Base-by-base conservation (phyloP, 345 rosid species). In the Citrus reticulata region DNA sequence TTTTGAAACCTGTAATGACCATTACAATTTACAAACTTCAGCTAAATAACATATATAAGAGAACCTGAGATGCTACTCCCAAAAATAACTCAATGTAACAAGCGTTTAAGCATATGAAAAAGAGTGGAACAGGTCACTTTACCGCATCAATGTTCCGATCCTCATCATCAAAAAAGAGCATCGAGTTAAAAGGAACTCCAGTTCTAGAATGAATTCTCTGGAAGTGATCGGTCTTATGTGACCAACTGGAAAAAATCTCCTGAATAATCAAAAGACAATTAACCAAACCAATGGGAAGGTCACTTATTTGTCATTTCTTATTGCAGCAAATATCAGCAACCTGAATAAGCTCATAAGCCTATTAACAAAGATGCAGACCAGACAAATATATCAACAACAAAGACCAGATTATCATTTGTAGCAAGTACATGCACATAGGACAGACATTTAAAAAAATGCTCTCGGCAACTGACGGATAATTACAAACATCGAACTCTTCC, bases 111-210 rank as follows among this genome's bases (percentile, higher is more conserved):
- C 0, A 40, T 42, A 27, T n/a, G 27, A 32, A 49, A 60, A 60
- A 19, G 7, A 17, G 51, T 20, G 24, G 59, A 25, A 61, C 37
- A 63, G 25, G 11, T 10, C 29, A 42, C 27, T 69, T 80, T 81
- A 94, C 98, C 75, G 91, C 68, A 78, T 91, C 78, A 70, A 92
- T 90, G 83, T 93, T 94, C 85, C 93, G 84, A 62, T 90, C 86
- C 77, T 90, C 93, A 49, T 94, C 98, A 66, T 91, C 98, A 30
- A 90, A 94, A 83, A 94, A 94, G 68, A 94, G 94, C 96, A 91
- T 89, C 0, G 82, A 86, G 72, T 75, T 88, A 72, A 86, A 91
- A 14, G 95, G 97, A 81, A 90, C 90, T 24, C 88, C 85, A 30
- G 97, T 92, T 71, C 85, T 91, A 22, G 88, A 80, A 79, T 89